These are phyloP conservation scores for Suhomyces terraborum DNA, from an alignment of 1,139 yeast genomes.

Conservation along the genomic window DNA sequence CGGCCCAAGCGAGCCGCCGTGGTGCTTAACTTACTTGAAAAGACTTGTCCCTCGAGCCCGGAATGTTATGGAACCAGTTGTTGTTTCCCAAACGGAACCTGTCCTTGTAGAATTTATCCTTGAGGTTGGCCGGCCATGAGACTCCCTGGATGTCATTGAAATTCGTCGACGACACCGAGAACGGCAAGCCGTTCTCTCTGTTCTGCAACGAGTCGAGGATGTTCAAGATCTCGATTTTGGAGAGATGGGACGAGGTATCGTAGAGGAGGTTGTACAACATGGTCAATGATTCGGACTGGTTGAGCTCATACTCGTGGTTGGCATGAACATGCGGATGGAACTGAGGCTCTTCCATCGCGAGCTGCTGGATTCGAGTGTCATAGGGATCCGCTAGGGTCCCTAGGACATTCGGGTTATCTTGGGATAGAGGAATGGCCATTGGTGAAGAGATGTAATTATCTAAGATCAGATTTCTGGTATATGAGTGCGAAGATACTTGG, in stretches of 20 bases:
- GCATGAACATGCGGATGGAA: slow-evolving; percentile 3
- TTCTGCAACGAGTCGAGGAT: slow-evolving; percentile 39
- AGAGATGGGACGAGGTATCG: slow-evolving; percentile 37
- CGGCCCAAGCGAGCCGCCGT: no score
- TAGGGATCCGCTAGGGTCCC: not conserved
- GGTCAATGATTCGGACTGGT: slow-evolving; percentile 44
- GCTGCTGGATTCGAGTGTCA: not conserved
- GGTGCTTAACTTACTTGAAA: slow-evolving; percentile 40
- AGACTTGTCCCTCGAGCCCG: slow-evolving; percentile 36
- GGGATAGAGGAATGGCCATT: no score
- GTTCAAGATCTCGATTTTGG: slow-evolving; percentile 40
- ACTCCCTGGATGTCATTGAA: slow-evolving; percentile 40
- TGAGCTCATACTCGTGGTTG: slow-evolving; percentile 39
- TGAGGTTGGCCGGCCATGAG: slow-evolving; percentile 36
- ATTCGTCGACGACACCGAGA: slow-evolving; percentile 17
- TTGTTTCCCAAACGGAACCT: slow-evolving; percentile 37
- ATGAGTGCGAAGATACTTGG: no score
- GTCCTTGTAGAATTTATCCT: slow-evolving; percentile 36
- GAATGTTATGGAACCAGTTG: slow-evolving; percentile 45
- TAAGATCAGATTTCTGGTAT: no score
- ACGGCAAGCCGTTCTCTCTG: slow-evolving; percentile 40
- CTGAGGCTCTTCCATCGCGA: not conserved
- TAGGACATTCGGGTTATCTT: not conserved
- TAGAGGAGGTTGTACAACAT: slow-evolving; percentile 44
- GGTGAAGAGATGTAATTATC: no score